Percentiles rank a stretch among this genome's conserved stretches.
phyloP scores from a whole-genome alignment of 2,329 filamentous ascomycete species.

The Colletotrichum chrysophilum region DNA sequence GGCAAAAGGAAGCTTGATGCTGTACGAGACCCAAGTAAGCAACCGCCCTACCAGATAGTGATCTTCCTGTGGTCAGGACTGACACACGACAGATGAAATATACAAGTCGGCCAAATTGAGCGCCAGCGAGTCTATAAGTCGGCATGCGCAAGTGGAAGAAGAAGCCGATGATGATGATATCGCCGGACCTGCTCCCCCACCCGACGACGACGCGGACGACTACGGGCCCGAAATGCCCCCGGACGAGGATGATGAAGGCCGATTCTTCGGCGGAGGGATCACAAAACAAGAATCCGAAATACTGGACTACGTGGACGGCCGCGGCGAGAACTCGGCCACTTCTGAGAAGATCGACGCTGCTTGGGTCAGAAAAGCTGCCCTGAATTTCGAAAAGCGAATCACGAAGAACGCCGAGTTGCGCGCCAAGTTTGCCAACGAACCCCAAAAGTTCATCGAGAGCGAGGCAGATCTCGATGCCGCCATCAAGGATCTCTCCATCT shows the following conservation, averaged over 20 bases:
- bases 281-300: slow-evolving; percentile 81
- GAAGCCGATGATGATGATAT: slow-evolving; percentile 47
- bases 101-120: slow-evolving; percentile 67
- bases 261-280: slow-evolving; percentile 95
- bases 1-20: slow-evolving; percentile 70
- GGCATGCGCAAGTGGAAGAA: slow-evolving; percentile 50
- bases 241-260: slow-evolving; percentile 90
- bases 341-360: slow-evolving; percentile 80
- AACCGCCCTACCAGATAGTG: not conserved
- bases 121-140: slow-evolving; percentile 46
- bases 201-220: slow-evolving; percentile 50
- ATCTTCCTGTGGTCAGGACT: not conserved
- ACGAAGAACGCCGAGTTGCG: slow-evolving; percentile 89
- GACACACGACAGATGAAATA: slow-evolving; percentile 53
- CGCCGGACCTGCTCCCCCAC: slow-evolving; percentile 53
- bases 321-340: slow-evolving; percentile 39
- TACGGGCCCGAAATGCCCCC: slow-evolving; percentile 24
- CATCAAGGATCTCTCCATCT: slow-evolving; percentile 84
- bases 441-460: slow-evolving; percentile 80
- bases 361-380: slow-evolving; percentile 82
- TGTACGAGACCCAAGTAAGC: slow-evolving; percentile 66
- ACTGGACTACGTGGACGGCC: slow-evolving; percentile 81
- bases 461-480: slow-evolving; percentile 91
- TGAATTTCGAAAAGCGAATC: slow-evolving; percentile 90
- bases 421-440: slow-evolving; percentile 81